These are phyloP conservation scores for Pythium pectinolyticum DNA, from an alignment of 352 stramenopile genomes.

Conservation along the genomic window DNA sequence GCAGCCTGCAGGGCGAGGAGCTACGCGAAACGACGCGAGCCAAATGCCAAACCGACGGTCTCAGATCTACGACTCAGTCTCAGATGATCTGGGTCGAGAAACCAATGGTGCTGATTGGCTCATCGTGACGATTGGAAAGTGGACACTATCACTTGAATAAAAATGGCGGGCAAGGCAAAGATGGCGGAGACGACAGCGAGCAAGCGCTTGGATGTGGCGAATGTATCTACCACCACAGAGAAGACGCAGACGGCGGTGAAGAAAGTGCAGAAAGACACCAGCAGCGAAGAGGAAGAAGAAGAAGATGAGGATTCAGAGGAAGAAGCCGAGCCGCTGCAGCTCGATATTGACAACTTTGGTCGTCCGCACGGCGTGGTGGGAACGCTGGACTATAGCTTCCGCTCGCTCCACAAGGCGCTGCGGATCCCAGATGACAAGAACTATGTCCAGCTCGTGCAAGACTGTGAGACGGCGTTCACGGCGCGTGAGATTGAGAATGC, in stretches of 20 bases:
- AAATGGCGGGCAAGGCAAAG: slow-evolving; percentile 15
- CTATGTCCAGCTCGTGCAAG: slow-evolving; percentile 34
- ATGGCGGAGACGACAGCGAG: not conserved
- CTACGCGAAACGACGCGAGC: slow-evolving; percentile 22
- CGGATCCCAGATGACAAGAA: slow-evolving; percentile 28
- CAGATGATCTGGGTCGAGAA: slow-evolving; percentile 14
- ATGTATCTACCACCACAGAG: not conserved
- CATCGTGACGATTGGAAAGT: not conserved
- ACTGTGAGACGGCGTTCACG: slow-evolving; percentile 52
- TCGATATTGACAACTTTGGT: slow-evolving; percentile 36
- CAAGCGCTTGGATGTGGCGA: not conserved
- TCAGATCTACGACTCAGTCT: slow-evolving; percentile 7
- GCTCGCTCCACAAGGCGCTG: slow-evolving; percentile 28
- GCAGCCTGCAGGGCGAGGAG: not conserved
- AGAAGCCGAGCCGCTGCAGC: slow-evolving; percentile 26
- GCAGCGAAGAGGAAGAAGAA: slow-evolving; percentile 8
- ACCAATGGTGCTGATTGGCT: slow-evolving; percentile 9
- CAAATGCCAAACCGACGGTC: not conserved
- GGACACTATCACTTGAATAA: not conserved
- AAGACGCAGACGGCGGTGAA: not conserved
- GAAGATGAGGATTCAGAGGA: slow-evolving; percentile 18
- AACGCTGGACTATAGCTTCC: slow-evolving; percentile 33
- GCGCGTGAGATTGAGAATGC: slow-evolving; percentile 46
- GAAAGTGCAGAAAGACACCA: not conserved
- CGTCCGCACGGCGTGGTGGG: slow-evolving; percentile 29